Conservation (phyloP, 495 filamentous ascomycete genomes). For the Tuber borchii region DNA sequence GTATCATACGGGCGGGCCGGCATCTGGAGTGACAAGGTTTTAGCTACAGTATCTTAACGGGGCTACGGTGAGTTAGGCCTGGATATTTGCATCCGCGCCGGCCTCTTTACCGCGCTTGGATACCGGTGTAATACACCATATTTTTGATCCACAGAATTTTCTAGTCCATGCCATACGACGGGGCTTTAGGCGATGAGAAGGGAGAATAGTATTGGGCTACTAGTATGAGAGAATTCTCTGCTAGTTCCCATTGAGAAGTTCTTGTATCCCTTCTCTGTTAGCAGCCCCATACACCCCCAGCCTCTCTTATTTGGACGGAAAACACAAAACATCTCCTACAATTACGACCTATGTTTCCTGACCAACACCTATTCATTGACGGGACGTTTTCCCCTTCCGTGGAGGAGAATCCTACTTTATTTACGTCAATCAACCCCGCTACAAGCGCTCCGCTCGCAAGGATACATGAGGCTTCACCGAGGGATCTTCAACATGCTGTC, state of each 20-base stretch:
- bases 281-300: background rate
- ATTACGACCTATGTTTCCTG: background rate
- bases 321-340: background rate
- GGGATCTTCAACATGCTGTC: conserved; percentile 62
- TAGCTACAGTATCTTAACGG: background rate
- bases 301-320: background rate
- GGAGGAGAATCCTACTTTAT: conserved; percentile 35
- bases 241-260: background rate
- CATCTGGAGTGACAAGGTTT: background rate
- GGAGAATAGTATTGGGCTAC: background rate
- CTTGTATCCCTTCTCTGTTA: background rate
- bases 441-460: conserved; percentile 58
- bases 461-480: conserved; percentile 56
- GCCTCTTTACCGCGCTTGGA: background rate
- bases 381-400: background rate
- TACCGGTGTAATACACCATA: background rate
- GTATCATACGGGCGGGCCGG: background rate
- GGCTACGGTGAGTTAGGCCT: background rate
- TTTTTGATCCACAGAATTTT: background rate
- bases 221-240: background rate
- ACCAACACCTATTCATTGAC: background rate
- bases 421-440: conserved; percentile 62
- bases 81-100: background rate
- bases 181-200: background rate
- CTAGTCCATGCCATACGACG: background rate